phyloP scores from a whole-genome alignment of 225 moss, liverwort and hornwort species.

The Bryum argenteum region DNA sequence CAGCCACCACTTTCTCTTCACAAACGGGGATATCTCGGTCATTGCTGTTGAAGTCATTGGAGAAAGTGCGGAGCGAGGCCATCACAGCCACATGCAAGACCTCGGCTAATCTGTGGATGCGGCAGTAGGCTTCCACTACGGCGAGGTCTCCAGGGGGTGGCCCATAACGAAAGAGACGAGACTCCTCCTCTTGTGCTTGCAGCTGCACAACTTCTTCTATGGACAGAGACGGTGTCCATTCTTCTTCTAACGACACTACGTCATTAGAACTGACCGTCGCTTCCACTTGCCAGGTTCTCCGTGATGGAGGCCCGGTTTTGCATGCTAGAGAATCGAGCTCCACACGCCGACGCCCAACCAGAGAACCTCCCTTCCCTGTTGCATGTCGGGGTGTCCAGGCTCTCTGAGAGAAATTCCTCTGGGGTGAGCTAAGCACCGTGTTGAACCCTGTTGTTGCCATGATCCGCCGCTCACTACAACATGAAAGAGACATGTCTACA shows the following conservation, averaged over 20 bases:
- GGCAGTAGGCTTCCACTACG: conserved; percentile 87
- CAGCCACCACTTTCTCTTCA: conserved; percentile 85
- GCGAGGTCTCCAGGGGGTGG: conserved; percentile 82
- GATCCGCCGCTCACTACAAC: conserved; percentile 36
- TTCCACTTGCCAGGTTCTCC: conserved; percentile 41
- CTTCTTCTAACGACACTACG: conserved; percentile 36
- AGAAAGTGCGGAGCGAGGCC: conserved; percentile 61
- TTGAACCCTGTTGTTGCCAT: conserved; percentile 39
- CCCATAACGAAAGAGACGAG: conserved; percentile 70
- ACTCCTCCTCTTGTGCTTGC: conserved; percentile 86
- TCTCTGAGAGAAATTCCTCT: conserved; percentile 27
- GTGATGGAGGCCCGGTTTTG: conserved; percentile 10
- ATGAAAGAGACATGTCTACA: conserved; percentile 39
- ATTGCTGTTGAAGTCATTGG: conserved; percentile 36
- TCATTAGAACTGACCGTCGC: conserved; percentile 42
- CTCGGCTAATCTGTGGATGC: conserved; percentile 77
- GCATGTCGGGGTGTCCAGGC: conserved; percentile 23
- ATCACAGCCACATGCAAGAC: conserved; percentile 71
- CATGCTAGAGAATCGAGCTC: conserved; percentile 23
- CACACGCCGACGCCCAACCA: conserved; percentile 29
- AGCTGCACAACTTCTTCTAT: conserved; percentile 72
- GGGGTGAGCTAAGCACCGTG: conserved; percentile 30
- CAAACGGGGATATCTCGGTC: conserved; percentile 60
- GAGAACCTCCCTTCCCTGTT: conserved; percentile 15
- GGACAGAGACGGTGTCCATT: conserved; percentile 63